Conservation (phyloP, 768 basidiomycete genomes). For the Panaeolus papilionaceus region DNA sequence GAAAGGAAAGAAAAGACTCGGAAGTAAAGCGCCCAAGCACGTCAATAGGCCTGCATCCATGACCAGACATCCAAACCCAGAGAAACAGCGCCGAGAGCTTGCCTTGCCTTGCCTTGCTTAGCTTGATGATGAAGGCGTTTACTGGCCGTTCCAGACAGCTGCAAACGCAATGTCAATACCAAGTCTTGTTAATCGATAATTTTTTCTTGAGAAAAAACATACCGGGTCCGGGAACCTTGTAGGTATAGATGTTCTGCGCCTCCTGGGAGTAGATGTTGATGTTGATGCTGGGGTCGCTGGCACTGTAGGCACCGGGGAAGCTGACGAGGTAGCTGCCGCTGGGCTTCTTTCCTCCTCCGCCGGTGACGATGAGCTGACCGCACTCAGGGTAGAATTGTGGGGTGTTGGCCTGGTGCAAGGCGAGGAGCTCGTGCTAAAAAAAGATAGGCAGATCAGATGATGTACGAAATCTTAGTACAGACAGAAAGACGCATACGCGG, state of each 20-base stretch:
- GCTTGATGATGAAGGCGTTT: constrained; percentile 14
- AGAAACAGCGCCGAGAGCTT: neutral
- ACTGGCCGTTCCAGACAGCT: constrained; percentile 35
- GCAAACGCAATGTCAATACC: neutral
- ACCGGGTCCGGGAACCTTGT: constrained; percentile 43
- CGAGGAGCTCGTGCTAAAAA: constrained; percentile 40
- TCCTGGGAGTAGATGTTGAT: constrained; percentile 44
- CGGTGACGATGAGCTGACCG: constrained; percentile 44
- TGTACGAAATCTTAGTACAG: neutral
- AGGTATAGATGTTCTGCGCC: constrained; percentile 37
- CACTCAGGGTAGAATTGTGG: constrained; percentile 49
- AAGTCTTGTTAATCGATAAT: neutral
- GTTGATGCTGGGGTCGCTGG: constrained; percentile 41
- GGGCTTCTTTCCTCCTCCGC: constrained; percentile 40
- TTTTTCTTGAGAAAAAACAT: constrained; percentile 17
- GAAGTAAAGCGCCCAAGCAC: neutral
- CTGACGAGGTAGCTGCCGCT: constrained; percentile 38
- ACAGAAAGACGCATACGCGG: constrained; percentile 30
- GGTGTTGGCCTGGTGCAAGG: constrained; percentile 44
- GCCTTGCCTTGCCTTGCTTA: neutral
- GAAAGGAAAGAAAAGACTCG: neutral
- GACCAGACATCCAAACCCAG: neutral
- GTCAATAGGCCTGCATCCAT: neutral
- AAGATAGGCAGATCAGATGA: neutral
- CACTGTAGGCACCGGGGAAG: constrained; percentile 38